Conservation (phyloP, 2,329 filamentous ascomycete genomes). For the Aspergillus sp. region DNA sequence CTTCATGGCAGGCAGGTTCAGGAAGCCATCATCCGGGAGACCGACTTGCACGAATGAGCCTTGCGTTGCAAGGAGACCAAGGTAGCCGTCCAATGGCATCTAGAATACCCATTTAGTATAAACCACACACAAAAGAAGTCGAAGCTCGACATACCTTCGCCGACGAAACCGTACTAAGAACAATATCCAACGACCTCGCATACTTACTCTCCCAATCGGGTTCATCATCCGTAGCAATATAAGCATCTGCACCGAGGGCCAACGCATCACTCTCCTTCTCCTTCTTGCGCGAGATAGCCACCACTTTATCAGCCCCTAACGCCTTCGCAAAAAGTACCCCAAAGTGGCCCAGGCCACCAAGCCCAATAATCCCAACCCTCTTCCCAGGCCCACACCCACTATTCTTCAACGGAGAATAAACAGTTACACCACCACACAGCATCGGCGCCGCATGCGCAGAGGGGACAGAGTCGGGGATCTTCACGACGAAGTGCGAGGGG, state of each 20-base stretch:
- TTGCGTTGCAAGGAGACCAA: constrained; percentile 59
- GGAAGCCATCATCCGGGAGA: constrained; percentile 63
- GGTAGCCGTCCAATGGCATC: constrained; percentile 67
- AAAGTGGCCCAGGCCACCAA: constrained; percentile 76
- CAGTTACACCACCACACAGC: constrained; percentile 77
- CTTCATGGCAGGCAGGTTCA: constrained; percentile 59
- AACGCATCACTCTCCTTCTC: constrained; percentile 58
- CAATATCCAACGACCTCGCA: constrained; percentile 56
- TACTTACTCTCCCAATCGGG: constrained; percentile 56
- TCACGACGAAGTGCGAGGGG: constrained; percentile 62
- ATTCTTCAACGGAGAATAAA: constrained; percentile 70
- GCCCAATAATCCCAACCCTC: constrained; percentile 72
- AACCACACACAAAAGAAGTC: too few species aligned
- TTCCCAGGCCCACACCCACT: constrained; percentile 73
- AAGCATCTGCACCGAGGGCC: constrained; percentile 59
- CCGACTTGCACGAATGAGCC: constrained; percentile 69
- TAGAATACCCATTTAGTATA: too few species aligned
- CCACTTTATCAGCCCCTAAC: constrained; percentile 67
- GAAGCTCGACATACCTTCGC: constrained; percentile 15
- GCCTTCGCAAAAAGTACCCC: constrained; percentile 73
- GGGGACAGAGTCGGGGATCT: constrained; percentile 57
- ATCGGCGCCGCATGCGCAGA: constrained; percentile 67
- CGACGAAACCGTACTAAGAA: constrained; percentile 60
- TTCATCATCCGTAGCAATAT: constrained; percentile 61
- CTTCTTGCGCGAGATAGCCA: constrained; percentile 57